Evolutionary conservation across 345 rosid species (phyloP), one percentile per base, ranked within the genome.

Genomic region (Boechera retrofracta): DNA sequence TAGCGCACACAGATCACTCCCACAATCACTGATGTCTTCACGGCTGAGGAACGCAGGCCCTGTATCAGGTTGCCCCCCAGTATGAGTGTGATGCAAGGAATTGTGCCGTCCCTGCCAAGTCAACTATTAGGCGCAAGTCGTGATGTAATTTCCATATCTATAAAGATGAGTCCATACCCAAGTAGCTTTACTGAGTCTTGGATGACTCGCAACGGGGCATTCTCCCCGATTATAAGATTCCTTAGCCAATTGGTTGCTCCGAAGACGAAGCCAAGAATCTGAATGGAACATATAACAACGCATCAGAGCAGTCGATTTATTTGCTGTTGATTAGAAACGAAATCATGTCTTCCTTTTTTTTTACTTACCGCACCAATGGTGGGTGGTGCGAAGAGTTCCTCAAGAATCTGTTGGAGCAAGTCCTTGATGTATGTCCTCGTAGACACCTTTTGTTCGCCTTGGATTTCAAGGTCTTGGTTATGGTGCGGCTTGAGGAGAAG

Each of bases 31-130:
- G 51, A 65, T 15, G 87, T 86, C 65, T 79, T 87, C 52, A 94
- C 75, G 21, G 76, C 80, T 8, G 99, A 92, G 9, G 92, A 79
- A 2, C 89, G 83, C 68, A 95, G 77, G 84, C 98, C 99, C 75
- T 88, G 88, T 45, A 85, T 81, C 71, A 94, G 97, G 86, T 92
- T 94, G 72, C 94, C 98, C 75, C 99, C 98, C 5, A 94, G 82
- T 72, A 92, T 92, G 78, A 94, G 94, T 33, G 92, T 94, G 70
- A 90, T 88, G 48, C 91, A 92, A 68, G 98, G 98, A 62, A 94
- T 88, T 0, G 98, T 92, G 64, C 89, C 99, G 53, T 89, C 88
- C 70, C 98, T 92, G 83, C 86, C 82, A 38, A 42, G n/a, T 79
- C 52, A 79, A 48, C 31, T 35, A 28, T 8, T 51, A 63, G 53